These are phyloP conservation scores for Beauveria sp. DNA, from an alignment of 2,329 filamentous ascomycete genomes.

Conservation along the genomic window DNA sequence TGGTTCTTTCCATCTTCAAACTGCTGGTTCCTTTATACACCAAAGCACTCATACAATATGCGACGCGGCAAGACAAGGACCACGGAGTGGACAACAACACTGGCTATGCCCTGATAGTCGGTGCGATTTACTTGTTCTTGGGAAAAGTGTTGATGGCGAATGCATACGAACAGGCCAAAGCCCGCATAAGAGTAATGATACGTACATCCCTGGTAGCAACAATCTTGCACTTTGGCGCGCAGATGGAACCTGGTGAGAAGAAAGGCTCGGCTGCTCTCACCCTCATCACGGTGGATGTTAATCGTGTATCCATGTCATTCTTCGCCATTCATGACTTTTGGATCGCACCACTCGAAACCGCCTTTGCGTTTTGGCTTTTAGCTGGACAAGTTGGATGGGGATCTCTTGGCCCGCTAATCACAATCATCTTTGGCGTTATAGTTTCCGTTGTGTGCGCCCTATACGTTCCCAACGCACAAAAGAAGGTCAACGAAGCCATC, in stretches of 20 bases:
- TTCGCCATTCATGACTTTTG: slow-evolving; percentile 13
- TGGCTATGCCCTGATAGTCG: neutral
- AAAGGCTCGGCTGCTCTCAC: slow-evolving; percentile 11
- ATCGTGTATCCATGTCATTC: slow-evolving; percentile 4
- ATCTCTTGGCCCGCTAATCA: slow-evolving; percentile 13
- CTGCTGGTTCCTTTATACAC: neutral
- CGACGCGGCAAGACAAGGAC: neutral
- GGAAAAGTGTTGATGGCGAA: neutral
- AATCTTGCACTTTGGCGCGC: neutral
- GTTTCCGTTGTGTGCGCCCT: neutral
- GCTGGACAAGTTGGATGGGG: slow-evolving; percentile 11
- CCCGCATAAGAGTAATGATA: neutral
- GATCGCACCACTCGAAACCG: slow-evolving; percentile 12
- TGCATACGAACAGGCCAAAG: slow-evolving; percentile 6
- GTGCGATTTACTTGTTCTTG: neutral
- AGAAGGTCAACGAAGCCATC: slow-evolving; percentile 21
- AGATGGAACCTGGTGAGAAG: neutral
- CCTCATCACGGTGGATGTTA: slow-evolving; percentile 11
- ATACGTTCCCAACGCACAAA: slow-evolving; percentile 13
- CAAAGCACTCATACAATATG: neutral
- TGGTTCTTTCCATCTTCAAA: neutral
- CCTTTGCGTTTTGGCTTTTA: slow-evolving; percentile 13
- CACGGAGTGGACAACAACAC: neutral
- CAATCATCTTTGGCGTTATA: slow-evolving; percentile 11
- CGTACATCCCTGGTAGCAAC: neutral